Evolutionary conservation across 495 filamentous ascomycete species (phyloP), one percentile per base, ranked within the genome.

Genomic region (Copromyces sp.): DNA sequence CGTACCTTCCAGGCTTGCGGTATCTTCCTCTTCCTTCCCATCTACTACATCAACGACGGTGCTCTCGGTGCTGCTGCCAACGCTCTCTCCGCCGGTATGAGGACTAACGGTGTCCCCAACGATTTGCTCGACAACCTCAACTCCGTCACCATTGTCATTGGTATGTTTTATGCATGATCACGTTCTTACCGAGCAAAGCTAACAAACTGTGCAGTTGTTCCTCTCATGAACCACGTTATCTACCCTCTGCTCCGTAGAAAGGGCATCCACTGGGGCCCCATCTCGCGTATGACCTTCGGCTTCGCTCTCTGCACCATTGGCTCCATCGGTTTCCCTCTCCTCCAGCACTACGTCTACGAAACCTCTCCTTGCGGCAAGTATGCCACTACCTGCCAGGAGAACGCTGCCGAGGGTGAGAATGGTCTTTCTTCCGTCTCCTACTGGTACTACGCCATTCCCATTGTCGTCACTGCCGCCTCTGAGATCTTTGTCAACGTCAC

Each of bases 71-170:
- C 81, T 9, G 83, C 81, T 39, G 80, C 80, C 70, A 85, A 83
- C 47, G 87, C 86, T 39, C 87, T 90, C 75, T 87, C 85, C 0
- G 88, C 87, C 9, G 84, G 87, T 6, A 88, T 92, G 87, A 80
- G 86, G 11, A 89, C 89, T 3, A 84, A 89, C 71, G 89, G 89
- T 37, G 82, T 87, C 0, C 90, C 90, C 40, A 93, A 93, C 82
- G 91, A 93, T 80, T 81, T 92, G 69, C 87, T 92, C 83, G 86
- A 88, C 74, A 93, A 91, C 82, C 85, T 93, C 74, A 90, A 93
- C 78, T 86, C 91, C 1, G 86, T 94, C 72, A 84, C 88, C 41
- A 89, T 94, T 75, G 89, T 94, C 79, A 81, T 94, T 72, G 72
- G 79, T 79, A 76, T 72, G 79, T 74, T 44, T 3, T 6, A 7